Evolutionary conservation across 164 flowering plant genomes (phyloP).

Genomic region (Chimonanthus salicifolius): DNA sequence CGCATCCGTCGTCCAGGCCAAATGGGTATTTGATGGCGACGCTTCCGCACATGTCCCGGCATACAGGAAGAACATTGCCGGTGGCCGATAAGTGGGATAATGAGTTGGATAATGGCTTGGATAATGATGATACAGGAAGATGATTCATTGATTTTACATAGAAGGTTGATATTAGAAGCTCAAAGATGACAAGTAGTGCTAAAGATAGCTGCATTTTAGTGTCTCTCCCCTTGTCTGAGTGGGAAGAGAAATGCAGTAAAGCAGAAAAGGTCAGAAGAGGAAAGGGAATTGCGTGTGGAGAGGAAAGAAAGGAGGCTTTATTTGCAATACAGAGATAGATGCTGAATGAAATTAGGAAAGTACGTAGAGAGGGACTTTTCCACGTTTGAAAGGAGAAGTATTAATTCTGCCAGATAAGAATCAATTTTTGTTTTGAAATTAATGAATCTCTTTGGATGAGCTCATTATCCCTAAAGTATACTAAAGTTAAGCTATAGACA

Average conservation of each 20-base stretch:
- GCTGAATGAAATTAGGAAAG: too few relatives aligned
- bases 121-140: background rate
- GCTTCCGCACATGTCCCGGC: constrained; percentile 57
- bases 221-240: background rate
- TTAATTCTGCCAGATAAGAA: too few relatives aligned
- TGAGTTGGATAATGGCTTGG: background rate
- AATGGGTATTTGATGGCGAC: constrained; percentile 69
- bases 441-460: too few relatives aligned
- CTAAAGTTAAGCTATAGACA: too few relatives aligned
- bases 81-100: too few relatives aligned
- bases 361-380: too few relatives aligned
- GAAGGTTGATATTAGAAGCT: constrained; percentile 1
- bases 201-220: constrained; percentile 5
- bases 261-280: too few relatives aligned
- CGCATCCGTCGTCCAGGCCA: constrained; percentile 81
- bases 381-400: too few relatives aligned
- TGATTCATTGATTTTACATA: background rate
- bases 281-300: background rate
- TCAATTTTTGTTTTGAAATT: too few relatives aligned
- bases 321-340: background rate
- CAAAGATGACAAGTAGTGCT: background rate
- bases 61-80: constrained; percentile 16
- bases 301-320: background rate
- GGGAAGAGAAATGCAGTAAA: background rate
- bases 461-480: too few relatives aligned